Percentiles rank a stretch among this genome's conserved stretches.
Evolutionary conservation across 345 rosid species (phyloP).

Genomic region (Eucalyptus microcorys): DNA sequence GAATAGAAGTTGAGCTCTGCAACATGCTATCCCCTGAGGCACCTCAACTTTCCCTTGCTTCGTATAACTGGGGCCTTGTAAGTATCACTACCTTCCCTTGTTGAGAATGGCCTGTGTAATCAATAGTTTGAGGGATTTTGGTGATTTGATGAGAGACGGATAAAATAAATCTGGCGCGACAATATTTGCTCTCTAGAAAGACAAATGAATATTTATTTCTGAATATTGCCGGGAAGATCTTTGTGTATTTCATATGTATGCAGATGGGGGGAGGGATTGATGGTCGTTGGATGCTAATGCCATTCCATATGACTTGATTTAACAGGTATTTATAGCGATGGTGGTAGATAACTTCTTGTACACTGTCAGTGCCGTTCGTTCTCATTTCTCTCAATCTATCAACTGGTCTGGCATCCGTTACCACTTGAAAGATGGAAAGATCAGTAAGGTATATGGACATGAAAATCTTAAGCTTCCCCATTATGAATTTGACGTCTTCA

Average conservation of each 20-base stretch:
- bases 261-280: not conserved
- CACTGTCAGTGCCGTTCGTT: slow-evolving; percentile 77
- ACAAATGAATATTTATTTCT: not conserved
- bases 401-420: slow-evolving; percentile 97
- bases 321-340: slow-evolving; percentile 77
- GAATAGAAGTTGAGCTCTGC: slow-evolving; percentile 90
- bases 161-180: not conserved
- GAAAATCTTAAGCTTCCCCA: not conserved
- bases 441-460: slow-evolving; percentile 45
- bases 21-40: slow-evolving; percentile 92
- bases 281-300: not conserved
- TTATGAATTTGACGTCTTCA: not conserved
- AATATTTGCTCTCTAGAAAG: not conserved
- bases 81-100: slow-evolving; percentile 5
- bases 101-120: not conserved
- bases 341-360: slow-evolving; percentile 91
- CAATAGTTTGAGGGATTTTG: not conserved
- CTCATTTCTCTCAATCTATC: slow-evolving; percentile 92
- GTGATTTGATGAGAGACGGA: not conserved
- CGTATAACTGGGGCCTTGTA: slow-evolving; percentile 94
- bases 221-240: not conserved
- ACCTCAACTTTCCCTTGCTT: slow-evolving; percentile 75
- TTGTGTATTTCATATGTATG: not conserved
- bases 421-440: slow-evolving; percentile 81
- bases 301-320: not conserved